These are phyloP conservation scores for Malassezia obtusa DNA, from an alignment of 1,284 basidiomycete genomes.

Conservation along the genomic window DNA sequence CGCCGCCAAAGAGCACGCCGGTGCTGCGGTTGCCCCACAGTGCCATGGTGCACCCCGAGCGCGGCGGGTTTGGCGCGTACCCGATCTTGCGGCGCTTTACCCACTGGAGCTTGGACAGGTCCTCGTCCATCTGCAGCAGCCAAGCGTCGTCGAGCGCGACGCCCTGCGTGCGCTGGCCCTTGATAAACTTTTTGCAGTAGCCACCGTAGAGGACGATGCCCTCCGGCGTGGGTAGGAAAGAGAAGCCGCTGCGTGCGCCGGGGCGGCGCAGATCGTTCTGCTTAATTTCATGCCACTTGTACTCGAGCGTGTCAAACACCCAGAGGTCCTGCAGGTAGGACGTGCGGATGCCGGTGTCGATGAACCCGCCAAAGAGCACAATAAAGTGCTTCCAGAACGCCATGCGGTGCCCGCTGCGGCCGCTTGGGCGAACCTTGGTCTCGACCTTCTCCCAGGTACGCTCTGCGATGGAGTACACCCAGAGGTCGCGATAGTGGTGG, in stretches of 20 bases:
- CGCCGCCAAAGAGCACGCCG: slow-evolving; percentile 80
- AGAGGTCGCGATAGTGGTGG: slow-evolving; percentile 71
- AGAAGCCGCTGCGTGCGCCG: slow-evolving; percentile 58
- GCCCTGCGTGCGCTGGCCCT: slow-evolving; percentile 73
- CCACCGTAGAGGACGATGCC: slow-evolving; percentile 79
- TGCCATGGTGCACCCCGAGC: slow-evolving; percentile 73
- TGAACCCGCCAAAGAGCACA: slow-evolving; percentile 76
- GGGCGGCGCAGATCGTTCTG: slow-evolving; percentile 40
- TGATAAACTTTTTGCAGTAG: slow-evolving; percentile 81
- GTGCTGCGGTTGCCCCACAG: slow-evolving; percentile 59
- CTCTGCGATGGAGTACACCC: slow-evolving; percentile 37
- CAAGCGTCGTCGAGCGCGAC: slow-evolving; percentile 84
- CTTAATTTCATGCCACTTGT: slow-evolving; percentile 74
- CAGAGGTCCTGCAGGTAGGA: slow-evolving; percentile 77
- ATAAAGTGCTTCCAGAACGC: slow-evolving; percentile 75
- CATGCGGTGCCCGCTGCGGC: slow-evolving; percentile 75
- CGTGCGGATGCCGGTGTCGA: slow-evolving; percentile 63
- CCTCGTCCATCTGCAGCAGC: slow-evolving; percentile 59
- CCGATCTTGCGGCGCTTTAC: slow-evolving; percentile 70
- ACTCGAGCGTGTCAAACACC: slow-evolving; percentile 77
- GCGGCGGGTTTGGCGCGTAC: slow-evolving; percentile 50
- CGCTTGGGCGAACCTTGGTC: slow-evolving; percentile 68
- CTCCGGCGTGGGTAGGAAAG: slow-evolving; percentile 68
- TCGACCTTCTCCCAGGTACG: slow-evolving; percentile 81
- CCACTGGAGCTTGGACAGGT: slow-evolving; percentile 58